phyloP scores from a whole-genome alignment of 805 yeast genomes.

The Hanseniaspora osmophila region DNA sequence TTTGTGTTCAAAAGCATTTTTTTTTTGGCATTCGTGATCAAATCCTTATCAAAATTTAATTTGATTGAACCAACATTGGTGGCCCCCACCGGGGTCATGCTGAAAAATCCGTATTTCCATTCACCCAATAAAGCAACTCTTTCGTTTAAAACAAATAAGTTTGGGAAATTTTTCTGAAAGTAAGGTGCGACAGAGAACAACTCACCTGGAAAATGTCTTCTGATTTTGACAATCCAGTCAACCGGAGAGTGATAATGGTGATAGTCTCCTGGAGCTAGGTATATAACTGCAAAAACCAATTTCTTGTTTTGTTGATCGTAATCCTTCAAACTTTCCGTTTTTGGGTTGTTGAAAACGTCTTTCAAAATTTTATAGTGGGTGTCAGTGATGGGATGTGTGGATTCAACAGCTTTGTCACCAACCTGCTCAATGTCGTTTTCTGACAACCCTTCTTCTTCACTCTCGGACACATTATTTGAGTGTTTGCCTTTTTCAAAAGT shows the following conservation, averaged over 20 bases:
- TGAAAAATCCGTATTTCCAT: slow-evolving; percentile 94
- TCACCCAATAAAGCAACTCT: slow-evolving; percentile 89
- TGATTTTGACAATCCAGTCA: slow-evolving; percentile 84
- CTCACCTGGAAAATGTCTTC: slow-evolving; percentile 94
- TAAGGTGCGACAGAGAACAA: slow-evolving; percentile 92
- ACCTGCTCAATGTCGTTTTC: slow-evolving; percentile 39
- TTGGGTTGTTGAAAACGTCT: slow-evolving; percentile 16
- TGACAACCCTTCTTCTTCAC: slow-evolving; percentile 8
- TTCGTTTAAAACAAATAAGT: slow-evolving; percentile 82
- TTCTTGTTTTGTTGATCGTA: slow-evolving; percentile 30
- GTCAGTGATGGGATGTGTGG: slow-evolving; percentile 13
- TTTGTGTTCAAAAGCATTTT: slow-evolving; percentile 2
- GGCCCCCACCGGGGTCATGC: slow-evolving; percentile 99
- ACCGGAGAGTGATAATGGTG: slow-evolving; percentile 95
- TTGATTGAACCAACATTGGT: slow-evolving; percentile 94
- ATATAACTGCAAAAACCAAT: slow-evolving; percentile 78
- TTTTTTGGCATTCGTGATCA: slow-evolving; percentile 63
- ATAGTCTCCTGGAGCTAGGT: slow-evolving; percentile 95
- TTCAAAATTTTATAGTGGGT: slow-evolving; percentile 27
- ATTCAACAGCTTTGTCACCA: slow-evolving; percentile 48
- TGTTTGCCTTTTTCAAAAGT: not conserved
- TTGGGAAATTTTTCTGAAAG: slow-evolving; percentile 76
- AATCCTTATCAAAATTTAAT: slow-evolving; percentile 79
- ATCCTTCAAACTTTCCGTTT: slow-evolving; percentile 1
- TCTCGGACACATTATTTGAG: too few relatives aligned